Percentiles rank a stretch among this genome's conserved stretches.
These are phyloP conservation scores for Inonotus hispidus DNA, from an alignment of 1,284 basidiomycete species.

Conservation along the genomic window DNA sequence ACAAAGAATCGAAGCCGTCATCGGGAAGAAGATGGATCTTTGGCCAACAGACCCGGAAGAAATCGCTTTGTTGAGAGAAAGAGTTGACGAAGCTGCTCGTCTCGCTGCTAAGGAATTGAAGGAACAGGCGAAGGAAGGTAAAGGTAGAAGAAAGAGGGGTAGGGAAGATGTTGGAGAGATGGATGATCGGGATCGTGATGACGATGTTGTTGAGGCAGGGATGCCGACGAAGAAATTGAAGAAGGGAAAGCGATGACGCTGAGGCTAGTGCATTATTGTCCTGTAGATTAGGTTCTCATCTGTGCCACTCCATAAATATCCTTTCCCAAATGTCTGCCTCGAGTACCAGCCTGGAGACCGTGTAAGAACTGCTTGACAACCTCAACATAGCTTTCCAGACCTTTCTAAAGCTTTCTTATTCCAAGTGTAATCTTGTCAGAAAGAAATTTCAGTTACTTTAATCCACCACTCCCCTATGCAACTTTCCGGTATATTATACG, in stretches of 20 bases:
- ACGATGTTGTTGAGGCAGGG: slow-evolving; percentile 80
- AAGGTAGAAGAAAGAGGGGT: slow-evolving; percentile 52
- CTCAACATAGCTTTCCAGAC: too few species aligned
- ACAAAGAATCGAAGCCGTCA: slow-evolving; percentile 90
- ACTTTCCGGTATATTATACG: too few species aligned
- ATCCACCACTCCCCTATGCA: too few species aligned
- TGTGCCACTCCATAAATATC: too few species aligned
- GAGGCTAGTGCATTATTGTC: background rate
- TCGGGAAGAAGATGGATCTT: slow-evolving; percentile 88
- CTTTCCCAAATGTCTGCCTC: too few species aligned
- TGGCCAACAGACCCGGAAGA: slow-evolving; percentile 93
- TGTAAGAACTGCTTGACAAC: too few species aligned
- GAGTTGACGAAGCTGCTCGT: slow-evolving; percentile 86
- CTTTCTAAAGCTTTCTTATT: too few species aligned
- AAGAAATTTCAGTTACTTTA: too few species aligned
- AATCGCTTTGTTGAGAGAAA: slow-evolving; percentile 81
- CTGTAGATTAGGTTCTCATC: background rate
- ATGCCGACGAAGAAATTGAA: slow-evolving; percentile 55
- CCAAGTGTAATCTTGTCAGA: too few species aligned
- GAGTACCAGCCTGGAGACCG: too few species aligned
- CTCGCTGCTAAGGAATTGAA: slow-evolving; percentile 79
- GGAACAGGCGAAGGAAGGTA: slow-evolving; percentile 51
- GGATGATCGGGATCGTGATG: slow-evolving; percentile 81
- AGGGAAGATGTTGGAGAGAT: slow-evolving; percentile 42
- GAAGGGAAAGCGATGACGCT: slow-evolving; percentile 29